These are phyloP conservation scores for Fusarium zealandicum DNA, from an alignment of 2,329 filamentous ascomycete species.

Conservation along the genomic window DNA sequence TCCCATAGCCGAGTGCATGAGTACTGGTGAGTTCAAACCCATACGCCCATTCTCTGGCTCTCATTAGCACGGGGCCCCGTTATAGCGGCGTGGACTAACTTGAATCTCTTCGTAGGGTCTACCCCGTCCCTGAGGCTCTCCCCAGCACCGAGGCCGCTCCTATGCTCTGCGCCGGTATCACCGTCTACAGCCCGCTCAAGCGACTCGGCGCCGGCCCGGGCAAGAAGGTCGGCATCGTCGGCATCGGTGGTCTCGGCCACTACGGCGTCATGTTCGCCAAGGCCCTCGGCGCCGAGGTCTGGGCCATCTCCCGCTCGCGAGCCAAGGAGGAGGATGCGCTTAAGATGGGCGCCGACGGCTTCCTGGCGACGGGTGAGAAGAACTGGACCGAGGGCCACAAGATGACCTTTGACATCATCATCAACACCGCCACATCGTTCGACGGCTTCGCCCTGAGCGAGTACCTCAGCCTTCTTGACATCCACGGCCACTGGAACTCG, in stretches of 20 bases:
- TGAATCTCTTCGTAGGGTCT: slow-evolving; percentile 54
- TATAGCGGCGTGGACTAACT: slow-evolving; percentile 7
- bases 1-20: slow-evolving; percentile 47
- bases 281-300: slow-evolving; percentile 68
- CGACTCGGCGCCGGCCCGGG: slow-evolving; percentile 78
- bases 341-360: slow-evolving; percentile 67
- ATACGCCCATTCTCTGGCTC: not conserved
- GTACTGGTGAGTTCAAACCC: slow-evolving; percentile 53
- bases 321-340: slow-evolving; percentile 66
- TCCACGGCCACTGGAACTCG: slow-evolving; percentile 81
- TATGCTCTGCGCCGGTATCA: slow-evolving; percentile 86
- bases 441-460: slow-evolving; percentile 71
- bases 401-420: slow-evolving; percentile 76
- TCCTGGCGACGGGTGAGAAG: slow-evolving; percentile 64
- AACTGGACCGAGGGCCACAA: slow-evolving; percentile 64
- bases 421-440: slow-evolving; percentile 76
- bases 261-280: slow-evolving; percentile 75
- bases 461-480: slow-evolving; percentile 81
- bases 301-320: slow-evolving; percentile 67
- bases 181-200: slow-evolving; percentile 79
- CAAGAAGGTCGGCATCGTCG: slow-evolving; percentile 79
- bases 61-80: not conserved
- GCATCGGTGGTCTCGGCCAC: slow-evolving; percentile 76
- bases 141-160: slow-evolving; percentile 70
- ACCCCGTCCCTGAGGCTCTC: slow-evolving; percentile 79